phyloP scores from a whole-genome alignment of 371 early-diverging fungal genomes.

The Mortierella sp. region DNA sequence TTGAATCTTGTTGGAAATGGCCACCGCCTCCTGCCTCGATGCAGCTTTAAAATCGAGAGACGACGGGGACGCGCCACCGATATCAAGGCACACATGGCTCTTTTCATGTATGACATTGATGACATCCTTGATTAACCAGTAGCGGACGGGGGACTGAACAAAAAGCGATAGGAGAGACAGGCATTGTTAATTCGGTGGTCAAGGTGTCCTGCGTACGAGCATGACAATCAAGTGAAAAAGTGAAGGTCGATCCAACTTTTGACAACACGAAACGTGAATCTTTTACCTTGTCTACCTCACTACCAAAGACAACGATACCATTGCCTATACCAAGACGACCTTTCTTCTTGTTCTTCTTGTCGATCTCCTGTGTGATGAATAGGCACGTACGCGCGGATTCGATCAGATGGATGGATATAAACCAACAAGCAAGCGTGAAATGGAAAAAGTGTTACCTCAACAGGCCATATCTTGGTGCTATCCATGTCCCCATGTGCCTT shows the following conservation, averaged over 20 bases:
- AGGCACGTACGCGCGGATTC: too few species aligned
- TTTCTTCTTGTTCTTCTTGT: constrained; percentile 80
- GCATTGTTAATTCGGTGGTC: neutral
- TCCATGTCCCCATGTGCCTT: constrained; percentile 38
- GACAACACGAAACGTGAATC: too few species aligned
- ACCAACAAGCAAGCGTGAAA: too few species aligned
- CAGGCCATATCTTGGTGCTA: constrained; percentile 50
- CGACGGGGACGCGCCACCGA: constrained; percentile 63
- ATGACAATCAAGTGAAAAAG: neutral
- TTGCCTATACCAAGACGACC: constrained; percentile 78
- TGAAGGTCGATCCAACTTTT: too few species aligned
- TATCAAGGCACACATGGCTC: constrained; percentile 69
- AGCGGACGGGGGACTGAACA: constrained; percentile 68
- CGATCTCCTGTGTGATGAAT: constrained; percentile 59
- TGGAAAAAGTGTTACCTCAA: constrained; percentile 29
- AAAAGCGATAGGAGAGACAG: neutral
- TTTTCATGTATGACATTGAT: constrained; percentile 69
- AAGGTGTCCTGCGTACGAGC: neutral
- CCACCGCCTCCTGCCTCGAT: constrained; percentile 75
- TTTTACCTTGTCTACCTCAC: constrained; percentile 74
- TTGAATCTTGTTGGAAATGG: constrained; percentile 69
- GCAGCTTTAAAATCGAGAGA: constrained; percentile 74
- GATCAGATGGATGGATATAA: too few species aligned
- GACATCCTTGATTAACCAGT: constrained; percentile 71
- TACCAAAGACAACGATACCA: constrained; percentile 72